phyloP scores from a whole-genome alignment of 2,329 filamentous ascomycete species.

The Setomelanomma holmii region DNA sequence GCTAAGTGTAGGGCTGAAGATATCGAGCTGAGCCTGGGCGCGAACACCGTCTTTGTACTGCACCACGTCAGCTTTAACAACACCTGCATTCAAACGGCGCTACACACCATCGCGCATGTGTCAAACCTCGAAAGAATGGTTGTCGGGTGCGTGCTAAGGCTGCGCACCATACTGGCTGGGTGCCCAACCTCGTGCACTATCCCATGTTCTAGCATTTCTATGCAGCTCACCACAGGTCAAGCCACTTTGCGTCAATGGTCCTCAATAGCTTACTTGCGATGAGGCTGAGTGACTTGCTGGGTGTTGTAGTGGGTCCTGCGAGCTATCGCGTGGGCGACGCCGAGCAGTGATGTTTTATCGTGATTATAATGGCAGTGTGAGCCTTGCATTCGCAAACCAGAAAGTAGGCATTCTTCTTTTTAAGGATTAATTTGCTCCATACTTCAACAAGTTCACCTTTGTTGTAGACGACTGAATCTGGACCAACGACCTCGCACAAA shows the following conservation, averaged over 20 bases:
- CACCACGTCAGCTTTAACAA: slow-evolving; percentile 1
- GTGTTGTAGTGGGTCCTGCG: neutral
- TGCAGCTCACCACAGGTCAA: neutral
- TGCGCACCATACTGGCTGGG: neutral
- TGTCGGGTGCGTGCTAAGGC: neutral
- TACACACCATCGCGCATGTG: neutral
- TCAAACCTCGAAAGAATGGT: neutral
- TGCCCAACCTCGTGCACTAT: neutral
- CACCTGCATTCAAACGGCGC: neutral
- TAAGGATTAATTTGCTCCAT: too few species aligned
- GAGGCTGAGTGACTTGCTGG: neutral
- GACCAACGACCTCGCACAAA: too few species aligned
- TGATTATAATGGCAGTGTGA: neutral
- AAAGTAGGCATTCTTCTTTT: too few species aligned
- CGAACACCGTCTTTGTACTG: neutral
- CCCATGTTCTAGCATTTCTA: neutral
- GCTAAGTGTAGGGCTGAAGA: neutral
- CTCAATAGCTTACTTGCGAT: neutral
- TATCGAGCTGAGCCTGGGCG: neutral
- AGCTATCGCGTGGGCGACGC: neutral
- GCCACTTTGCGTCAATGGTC: neutral
- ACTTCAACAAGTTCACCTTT: too few species aligned
- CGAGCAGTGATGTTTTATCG: neutral
- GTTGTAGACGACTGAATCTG: too few species aligned
- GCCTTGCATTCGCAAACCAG: too few species aligned